Conservation (phyloP, 129 eudicot species). For the Flaveria linearis region DNA sequence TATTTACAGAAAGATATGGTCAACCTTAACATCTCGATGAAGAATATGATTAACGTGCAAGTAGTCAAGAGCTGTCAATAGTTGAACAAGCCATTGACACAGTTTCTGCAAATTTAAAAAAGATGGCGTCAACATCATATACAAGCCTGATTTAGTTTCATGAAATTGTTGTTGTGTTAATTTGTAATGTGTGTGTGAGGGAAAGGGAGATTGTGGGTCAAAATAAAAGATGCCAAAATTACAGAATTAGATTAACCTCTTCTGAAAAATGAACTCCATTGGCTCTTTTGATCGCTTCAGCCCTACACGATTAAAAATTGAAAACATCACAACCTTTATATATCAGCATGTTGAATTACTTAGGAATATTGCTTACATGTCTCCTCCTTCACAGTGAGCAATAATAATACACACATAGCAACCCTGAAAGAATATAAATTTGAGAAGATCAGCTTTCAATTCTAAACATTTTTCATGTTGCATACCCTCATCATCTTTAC, state of each 20-base stretch:
- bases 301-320: constrained; percentile 49
- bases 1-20: constrained; percentile 18
- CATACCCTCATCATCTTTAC: constrained; percentile 12
- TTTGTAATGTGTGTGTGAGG: not conserved
- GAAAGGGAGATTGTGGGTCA: not conserved
- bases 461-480: constrained; percentile 8
- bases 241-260: constrained; percentile 53
- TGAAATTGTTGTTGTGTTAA: not conserved
- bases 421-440: constrained; percentile 55
- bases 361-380: constrained; percentile 62
- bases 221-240: not conserved
- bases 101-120: constrained; percentile 61
- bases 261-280: constrained; percentile 80
- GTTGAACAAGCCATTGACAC: constrained; percentile 93
- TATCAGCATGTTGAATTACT: constrained; percentile 5
- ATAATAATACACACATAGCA: constrained; percentile 96
- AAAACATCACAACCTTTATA: constrained; percentile 17
- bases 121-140: constrained; percentile 15
- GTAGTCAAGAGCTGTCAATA: constrained; percentile 87
- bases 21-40: constrained; percentile 98
- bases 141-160: not conserved
- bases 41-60: constrained; percentile 80
- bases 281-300: constrained; percentile 77
- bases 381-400: constrained; percentile 97
- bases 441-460: constrained; percentile 17